Conservation (phyloP, 305 asterid genomes). For the Fraxinus sp. region DNA sequence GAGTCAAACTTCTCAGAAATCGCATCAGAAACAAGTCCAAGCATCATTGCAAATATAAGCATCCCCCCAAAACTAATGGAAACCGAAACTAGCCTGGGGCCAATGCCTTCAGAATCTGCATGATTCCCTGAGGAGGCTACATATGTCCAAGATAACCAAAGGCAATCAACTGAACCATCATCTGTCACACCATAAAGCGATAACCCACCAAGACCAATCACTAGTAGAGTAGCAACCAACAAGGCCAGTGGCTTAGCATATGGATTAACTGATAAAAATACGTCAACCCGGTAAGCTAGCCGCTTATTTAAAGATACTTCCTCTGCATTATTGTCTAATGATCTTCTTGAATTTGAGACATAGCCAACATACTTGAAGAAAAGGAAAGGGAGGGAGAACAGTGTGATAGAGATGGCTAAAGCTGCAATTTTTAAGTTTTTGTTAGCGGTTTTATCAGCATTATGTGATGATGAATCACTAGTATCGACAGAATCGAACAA, state of each 20-base stretch:
- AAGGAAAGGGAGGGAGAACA: conserved; percentile 65
- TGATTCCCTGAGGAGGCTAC: conserved; percentile 84
- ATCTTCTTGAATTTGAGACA: conserved; percentile 60
- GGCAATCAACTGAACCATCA: conserved; percentile 69
- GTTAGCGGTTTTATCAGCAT: conserved; percentile 26
- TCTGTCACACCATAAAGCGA: conserved; percentile 84
- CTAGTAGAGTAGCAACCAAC: conserved; percentile 73
- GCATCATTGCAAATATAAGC: conserved; percentile 98
- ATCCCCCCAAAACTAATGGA: conserved; percentile 88
- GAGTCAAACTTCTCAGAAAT: conserved; percentile 94
- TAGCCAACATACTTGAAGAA: conserved; percentile 67
- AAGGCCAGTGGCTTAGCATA: conserved; percentile 83
- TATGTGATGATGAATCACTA: conserved; percentile 25
- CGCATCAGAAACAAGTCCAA: conserved; percentile 91
- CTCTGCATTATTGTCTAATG: conserved; percentile 53
- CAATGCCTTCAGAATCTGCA: conserved; percentile 76
- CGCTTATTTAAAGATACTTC: conserved; percentile 71
- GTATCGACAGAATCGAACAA: conserved; percentile 41
- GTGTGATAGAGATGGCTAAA: conserved; percentile 48
- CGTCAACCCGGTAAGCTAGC: conserved; percentile 74
- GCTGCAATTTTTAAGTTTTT: conserved; percentile 56
- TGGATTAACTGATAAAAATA: conserved; percentile 73
- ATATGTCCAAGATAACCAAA: conserved; percentile 93
- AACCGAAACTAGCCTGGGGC: conserved; percentile 76
- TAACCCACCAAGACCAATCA: conserved; percentile 76